Evolutionary conservation across 208 protist species (phyloP).

Genomic region (Trypanosoma scelopori): DNA sequence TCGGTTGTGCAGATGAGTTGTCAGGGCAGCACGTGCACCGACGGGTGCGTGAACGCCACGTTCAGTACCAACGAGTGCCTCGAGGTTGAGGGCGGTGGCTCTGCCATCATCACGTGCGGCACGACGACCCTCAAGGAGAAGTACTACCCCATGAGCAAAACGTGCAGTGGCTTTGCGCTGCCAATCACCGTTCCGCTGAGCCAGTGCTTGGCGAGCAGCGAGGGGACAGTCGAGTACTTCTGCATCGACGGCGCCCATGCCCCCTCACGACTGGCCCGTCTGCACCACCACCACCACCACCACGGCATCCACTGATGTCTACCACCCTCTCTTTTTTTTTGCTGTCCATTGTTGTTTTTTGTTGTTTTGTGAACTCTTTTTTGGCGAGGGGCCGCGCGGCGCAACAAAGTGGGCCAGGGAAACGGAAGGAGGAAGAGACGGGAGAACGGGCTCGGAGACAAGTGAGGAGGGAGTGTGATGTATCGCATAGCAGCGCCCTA

Average conservation of each 20-base stretch:
- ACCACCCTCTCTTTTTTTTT: no score
- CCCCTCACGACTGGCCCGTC: neutral
- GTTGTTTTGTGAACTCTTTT: no score
- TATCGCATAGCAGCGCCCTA: no score
- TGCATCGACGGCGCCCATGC: constrained; percentile 23
- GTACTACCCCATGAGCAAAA: constrained; percentile 25
- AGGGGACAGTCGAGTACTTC: constrained; percentile 54
- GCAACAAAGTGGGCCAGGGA: no score
- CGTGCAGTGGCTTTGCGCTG: constrained; percentile 38
- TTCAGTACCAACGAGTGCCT: constrained; percentile 47
- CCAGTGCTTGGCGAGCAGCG: constrained; percentile 47
- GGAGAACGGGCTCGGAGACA: no score
- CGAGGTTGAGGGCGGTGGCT: constrained; percentile 30
- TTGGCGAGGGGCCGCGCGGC: no score
- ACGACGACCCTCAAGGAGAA: constrained; percentile 28
- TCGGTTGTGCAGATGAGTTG: constrained; percentile 34
- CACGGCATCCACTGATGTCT: neutral
- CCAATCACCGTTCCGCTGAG: constrained; percentile 38
- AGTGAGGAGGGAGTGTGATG: no score
- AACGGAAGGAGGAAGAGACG: no score
- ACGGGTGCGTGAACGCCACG: constrained; percentile 33
- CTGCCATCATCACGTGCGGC: constrained; percentile 44
- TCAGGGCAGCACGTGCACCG: neutral
- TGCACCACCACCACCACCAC: constrained; percentile 2
- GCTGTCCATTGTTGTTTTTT: no score